Conservation (phyloP, 768 basidiomycete species). For the Fistulinella prunicolor region DNA sequence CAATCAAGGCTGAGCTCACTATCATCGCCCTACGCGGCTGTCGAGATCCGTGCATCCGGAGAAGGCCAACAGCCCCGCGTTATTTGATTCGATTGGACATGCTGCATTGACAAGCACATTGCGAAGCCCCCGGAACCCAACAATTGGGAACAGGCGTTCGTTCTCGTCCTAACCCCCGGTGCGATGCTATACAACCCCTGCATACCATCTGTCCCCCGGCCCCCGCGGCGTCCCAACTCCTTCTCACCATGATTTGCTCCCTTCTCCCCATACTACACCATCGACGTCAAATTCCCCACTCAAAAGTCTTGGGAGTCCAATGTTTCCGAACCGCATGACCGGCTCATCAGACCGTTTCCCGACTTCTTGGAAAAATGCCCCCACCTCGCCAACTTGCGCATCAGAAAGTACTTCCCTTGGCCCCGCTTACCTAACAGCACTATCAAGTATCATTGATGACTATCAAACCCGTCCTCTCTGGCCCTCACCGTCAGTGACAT, state of each 20-base stretch:
- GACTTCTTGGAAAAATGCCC: conserved; percentile 28
- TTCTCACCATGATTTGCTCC: conserved; percentile 10
- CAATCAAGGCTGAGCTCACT: conserved; percentile 44
- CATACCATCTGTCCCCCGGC: conserved; percentile 5
- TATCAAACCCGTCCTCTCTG: conserved; percentile 23
- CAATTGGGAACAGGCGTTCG: conserved; percentile 17
- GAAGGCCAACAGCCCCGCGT: conserved; percentile 36
- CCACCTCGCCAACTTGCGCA: conserved; percentile 15
- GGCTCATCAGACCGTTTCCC: conserved; percentile 25
- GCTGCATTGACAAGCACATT: conserved; percentile 35
- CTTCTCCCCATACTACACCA: conserved; percentile 23
- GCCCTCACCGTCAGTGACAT: conserved; percentile 25
- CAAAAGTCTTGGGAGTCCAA: conserved; percentile 31
- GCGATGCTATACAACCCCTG: conserved; percentile 3
- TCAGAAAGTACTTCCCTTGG: conserved; percentile 29
- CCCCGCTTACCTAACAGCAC: conserved; percentile 16
- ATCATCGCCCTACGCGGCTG: conserved; percentile 36
- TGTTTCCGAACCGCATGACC: conserved; percentile 26
- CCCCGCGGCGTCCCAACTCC: background rate
- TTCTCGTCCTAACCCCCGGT: conserved; percentile 7
- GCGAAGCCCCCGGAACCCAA: conserved; percentile 1
- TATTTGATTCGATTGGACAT: conserved; percentile 45
- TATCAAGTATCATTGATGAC: conserved; percentile 28
- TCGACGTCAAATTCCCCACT: conserved; percentile 31
- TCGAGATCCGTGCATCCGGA: conserved; percentile 31